Evolutionary conservation across 192 early-diverging fungal species (phyloP), one percentile per base, ranked within the genome.

Genomic region (Coemansia sp.): DNA sequence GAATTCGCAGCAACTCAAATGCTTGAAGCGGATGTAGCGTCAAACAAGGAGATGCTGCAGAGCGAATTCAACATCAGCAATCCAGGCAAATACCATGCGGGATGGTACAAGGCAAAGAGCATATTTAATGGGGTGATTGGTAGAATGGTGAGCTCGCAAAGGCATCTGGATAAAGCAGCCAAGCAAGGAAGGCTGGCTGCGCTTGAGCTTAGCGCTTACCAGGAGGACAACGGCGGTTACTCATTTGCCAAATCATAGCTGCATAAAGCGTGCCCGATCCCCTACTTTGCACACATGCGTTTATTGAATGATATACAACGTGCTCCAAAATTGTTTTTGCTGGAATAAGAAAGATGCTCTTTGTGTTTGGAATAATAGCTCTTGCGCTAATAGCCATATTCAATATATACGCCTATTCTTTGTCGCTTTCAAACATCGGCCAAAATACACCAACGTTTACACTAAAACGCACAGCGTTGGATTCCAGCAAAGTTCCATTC

Each of bases 401-500:
- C 10, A 35, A 35, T 7, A 35, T 35, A 35, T 35, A 6, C 10
- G 10, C 33, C 33, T 35, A 35, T 7, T 5, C 33, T 35, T 35
- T 10, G 10, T 9, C 33, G 10, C 33, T 35, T 1, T 10, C 33
- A 10, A 10, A 7, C 7, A 35, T 35, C 6, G 33, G 10, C 10
- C 33, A 35, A 7, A 48, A 49, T 10, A 65, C 65, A 10, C 72
- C 79, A 2, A 65, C 61, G 3, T 73, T 59, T 37, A 14, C 33
- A 0, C 63, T 86, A 31, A 36, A 63, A 50, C 53, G 47, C 44
- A 50, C 44, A 9, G 79, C 81, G 23, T 52, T 81, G 11, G 46
- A 78, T 10, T 74, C 80, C 10, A 23, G 56, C 48, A 57, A 61
- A 14, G 53, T 86, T 1, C 77, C 82, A 9, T 83, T 81, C 50